phyloP scores from a whole-genome alignment of 192 early-diverging fungal species.

The Obelidium mucronatum region DNA sequence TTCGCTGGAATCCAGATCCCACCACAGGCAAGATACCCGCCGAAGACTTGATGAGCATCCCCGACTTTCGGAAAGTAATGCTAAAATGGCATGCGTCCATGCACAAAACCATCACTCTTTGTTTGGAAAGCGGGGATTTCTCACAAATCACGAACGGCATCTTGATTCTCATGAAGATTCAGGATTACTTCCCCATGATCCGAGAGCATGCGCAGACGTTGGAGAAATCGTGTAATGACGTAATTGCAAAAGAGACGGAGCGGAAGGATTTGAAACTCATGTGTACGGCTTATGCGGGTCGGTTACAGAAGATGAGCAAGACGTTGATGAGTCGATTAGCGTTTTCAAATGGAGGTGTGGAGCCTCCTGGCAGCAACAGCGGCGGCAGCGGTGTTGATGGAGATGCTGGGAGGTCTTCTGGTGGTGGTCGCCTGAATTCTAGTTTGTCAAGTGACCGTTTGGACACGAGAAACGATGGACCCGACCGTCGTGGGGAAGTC shows the following conservation, averaged over 20 bases:
- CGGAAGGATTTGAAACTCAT: conserved; percentile 77
- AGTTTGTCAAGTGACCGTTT: neutral
- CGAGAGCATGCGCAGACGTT: conserved; percentile 62
- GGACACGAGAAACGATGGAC: neutral
- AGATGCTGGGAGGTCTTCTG: neutral
- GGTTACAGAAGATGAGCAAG: conserved; percentile 21
- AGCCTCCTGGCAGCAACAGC: neutral
- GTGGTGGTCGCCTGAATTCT: neutral
- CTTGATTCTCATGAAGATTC: conserved; percentile 70
- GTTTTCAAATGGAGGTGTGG: conserved; percentile 25
- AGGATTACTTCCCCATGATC: conserved; percentile 67
- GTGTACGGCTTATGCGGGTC: conserved; percentile 62
- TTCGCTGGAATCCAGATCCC: conserved; percentile 58
- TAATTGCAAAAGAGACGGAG: conserved; percentile 61
- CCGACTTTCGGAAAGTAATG: conserved; percentile 68
- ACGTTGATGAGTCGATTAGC: conserved; percentile 15
- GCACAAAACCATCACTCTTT: conserved; percentile 32
- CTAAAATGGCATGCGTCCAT: conserved; percentile 79
- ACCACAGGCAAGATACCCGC: conserved; percentile 47
- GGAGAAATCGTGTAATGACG: conserved; percentile 44
- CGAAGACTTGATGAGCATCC: conserved; percentile 60
- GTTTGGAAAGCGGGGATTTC: conserved; percentile 68
- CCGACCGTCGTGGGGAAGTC: neutral
- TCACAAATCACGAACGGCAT: conserved; percentile 80
- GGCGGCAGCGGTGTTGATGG: no score